Evolutionary conservation across 2,329 filamentous ascomycete genomes (phyloP), one percentile per base, ranked within the genome.

Genomic region (Fusarium hostae): DNA sequence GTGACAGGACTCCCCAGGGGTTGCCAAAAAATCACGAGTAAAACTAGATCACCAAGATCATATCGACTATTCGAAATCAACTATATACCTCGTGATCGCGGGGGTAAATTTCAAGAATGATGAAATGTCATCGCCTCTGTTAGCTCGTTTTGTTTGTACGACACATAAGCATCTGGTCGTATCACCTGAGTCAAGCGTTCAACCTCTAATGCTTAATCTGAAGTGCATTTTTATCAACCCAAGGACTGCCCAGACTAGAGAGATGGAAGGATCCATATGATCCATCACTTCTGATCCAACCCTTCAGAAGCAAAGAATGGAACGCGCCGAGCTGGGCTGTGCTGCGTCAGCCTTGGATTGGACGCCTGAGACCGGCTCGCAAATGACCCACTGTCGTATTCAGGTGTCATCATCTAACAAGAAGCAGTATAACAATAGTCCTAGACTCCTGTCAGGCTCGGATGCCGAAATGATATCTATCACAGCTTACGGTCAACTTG

Each of bases 281-380:
- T 58, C 50, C 57, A 70, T 75, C 55, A 59, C 63, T 66, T 55
- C 39, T 63, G 62, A 65, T 50, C 74, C 67, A 72, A 63, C 47
- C 60, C 51, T 32, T 61, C 63, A 63, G 59, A 60, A 57, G 47
- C 58, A 76, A 75, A 52, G 60, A 66, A 66, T 61, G 66, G 62
- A 65, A 72, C 61, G 43, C 61, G 62, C 61, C 48, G 61, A 62
- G n/a, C 52, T 58, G 37, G 35, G 65, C 56, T 59, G 66, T 66
- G 68, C 67, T 71, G 66, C 67, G 58, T 75, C 59, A 47, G 56
- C 61, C 67, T 59, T 61, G 47, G 69, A 66, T 75, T 67, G 63
- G 66, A 47, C 37, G 59, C 45, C 44, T 56, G 56, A 20, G 59
- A 56, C 50, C 39, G 44, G 35, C 15, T 73, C 60, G 52, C 54